These are phyloP conservation scores for Botrytis pseudocinerea DNA, from an alignment of 2,329 filamentous ascomycete species.

Conservation along the genomic window DNA sequence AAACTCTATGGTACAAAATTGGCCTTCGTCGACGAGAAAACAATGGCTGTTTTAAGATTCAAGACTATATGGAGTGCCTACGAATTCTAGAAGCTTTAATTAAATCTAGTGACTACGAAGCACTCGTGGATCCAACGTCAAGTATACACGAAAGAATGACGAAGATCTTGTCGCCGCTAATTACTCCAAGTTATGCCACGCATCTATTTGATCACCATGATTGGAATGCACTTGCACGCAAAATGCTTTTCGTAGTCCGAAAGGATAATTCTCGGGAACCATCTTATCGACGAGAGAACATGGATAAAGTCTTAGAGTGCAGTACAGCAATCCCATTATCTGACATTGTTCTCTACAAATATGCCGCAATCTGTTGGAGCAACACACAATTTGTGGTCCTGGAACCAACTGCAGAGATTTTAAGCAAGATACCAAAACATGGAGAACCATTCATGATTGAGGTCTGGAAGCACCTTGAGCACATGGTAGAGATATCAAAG, in stretches of 20 bases:
- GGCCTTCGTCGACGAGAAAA: slow-evolving; percentile 29
- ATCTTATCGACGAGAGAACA: slow-evolving; percentile 25
- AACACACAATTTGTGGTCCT: slow-evolving; percentile 31
- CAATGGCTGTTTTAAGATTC: slow-evolving; percentile 17
- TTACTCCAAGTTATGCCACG: slow-evolving; percentile 18
- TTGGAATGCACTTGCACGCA: slow-evolving; percentile 25
- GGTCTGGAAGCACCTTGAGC: slow-evolving; percentile 34
- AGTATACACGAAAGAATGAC: neutral
- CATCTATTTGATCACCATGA: neutral
- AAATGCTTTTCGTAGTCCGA: slow-evolving; percentile 28
- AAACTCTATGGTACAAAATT: slow-evolving; percentile 30
- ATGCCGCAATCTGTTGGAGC: slow-evolving; percentile 34
- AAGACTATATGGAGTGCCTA: slow-evolving; percentile 35
- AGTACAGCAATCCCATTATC: slow-evolving; percentile 25
- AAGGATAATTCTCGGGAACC: slow-evolving; percentile 26
- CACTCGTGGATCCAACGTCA: neutral
- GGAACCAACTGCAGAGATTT: slow-evolving; percentile 27
- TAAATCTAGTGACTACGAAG: neutral
- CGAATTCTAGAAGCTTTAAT: neutral
- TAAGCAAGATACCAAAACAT: slow-evolving; percentile 7
- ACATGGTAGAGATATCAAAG: slow-evolving; percentile 27
- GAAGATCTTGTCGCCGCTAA: slow-evolving; percentile 28
- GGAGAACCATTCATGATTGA: slow-evolving; percentile 24
- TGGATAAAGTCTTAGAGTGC: slow-evolving; percentile 25
- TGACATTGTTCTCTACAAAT: slow-evolving; percentile 26